Evolutionary conservation across 371 early-diverging fungal genomes (phyloP), one percentile per base, ranked within the genome.

Genomic region (Mortierella sp.): DNA sequence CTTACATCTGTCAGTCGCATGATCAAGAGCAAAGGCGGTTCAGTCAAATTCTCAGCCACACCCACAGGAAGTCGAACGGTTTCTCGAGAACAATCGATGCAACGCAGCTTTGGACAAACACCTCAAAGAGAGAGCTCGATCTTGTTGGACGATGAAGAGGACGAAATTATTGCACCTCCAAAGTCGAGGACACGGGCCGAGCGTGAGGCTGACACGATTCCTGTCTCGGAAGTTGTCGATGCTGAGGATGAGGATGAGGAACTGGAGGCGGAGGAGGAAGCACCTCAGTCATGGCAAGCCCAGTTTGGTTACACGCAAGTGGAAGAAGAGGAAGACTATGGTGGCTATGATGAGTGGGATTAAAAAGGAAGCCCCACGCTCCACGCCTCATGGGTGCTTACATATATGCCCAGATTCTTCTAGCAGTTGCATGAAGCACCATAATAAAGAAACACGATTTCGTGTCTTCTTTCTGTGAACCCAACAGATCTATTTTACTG

Each of bases 151-250:
- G 78, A 77, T 1, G 67, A 69, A 0, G 82, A 69, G 19, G 83
- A 78, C 40, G 77, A 84, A 36, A 78, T 79, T n/a, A 79, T 81
- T 48, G 62, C 76, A 0, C 82, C 82, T 21, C 82, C 82, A n/a
- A 75, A 74, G 58, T 79, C 80, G 13, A 52, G 76, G 33, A 66
- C 76, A 38, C 33, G 73, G 3, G 84, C 38, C 40, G 87, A 78
- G 81, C 88, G 88, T 55, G 89, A 89, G 65, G 83, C 87, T 0
- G 88, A 84, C 0, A 88, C 84, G 8, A 58, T 69, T 5, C 58
- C 80, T 2, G 58, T 61, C 21, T 43, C 71, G 16, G 84, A 84
- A 53, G 65, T 40, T 8, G 74, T 22, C 7, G 73, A 76, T n/a
- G 53, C 52, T 4, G 61, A 65, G 7, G 69, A 60, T 19, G 85